phyloP scores from a whole-genome alignment of 2,329 filamentous ascomycete genomes.

The Alternaria ventricosa region DNA sequence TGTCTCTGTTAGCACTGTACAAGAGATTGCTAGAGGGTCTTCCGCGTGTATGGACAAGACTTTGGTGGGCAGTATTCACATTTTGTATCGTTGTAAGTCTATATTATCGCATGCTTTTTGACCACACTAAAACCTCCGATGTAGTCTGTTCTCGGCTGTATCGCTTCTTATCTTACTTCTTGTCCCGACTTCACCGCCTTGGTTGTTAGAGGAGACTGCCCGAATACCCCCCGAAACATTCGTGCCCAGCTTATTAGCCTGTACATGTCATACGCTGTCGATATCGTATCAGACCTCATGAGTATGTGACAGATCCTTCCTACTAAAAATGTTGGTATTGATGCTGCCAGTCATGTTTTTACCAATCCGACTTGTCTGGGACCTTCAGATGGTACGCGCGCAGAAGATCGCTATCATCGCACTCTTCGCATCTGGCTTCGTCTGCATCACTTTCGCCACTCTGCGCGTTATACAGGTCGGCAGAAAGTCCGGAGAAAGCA shows the following conservation, averaged over 20 bases:
- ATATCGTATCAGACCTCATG: slow-evolving; percentile 45
- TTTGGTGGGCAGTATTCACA: slow-evolving; percentile 47
- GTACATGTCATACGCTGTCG: slow-evolving; percentile 43
- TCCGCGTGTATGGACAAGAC: slow-evolving; percentile 29
- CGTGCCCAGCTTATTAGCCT: slow-evolving; percentile 39
- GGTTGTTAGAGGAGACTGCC: slow-evolving; percentile 41
- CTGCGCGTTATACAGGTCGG: slow-evolving; percentile 43
- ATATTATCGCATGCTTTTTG: background rate
- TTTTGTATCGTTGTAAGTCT: slow-evolving; percentile 43
- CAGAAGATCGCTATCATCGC: slow-evolving; percentile 45
- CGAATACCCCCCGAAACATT: slow-evolving; percentile 29
- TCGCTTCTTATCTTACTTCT: slow-evolving; percentile 25
- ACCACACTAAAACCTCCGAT: background rate
- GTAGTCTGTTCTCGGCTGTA: slow-evolving; percentile 46
- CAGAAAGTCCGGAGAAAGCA: slow-evolving; percentile 15
- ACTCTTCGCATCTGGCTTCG: slow-evolving; percentile 30
- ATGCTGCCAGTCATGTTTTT: slow-evolving; percentile 45
- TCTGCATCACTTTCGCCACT: slow-evolving; percentile 31
- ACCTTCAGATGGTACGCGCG: slow-evolving; percentile 39
- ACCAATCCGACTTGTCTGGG: slow-evolving; percentile 47
- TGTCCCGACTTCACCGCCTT: slow-evolving; percentile 44
- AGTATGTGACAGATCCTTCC: slow-evolving; percentile 21
- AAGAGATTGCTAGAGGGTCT: slow-evolving; percentile 44
- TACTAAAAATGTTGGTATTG: background rate
- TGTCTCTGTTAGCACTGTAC: slow-evolving; percentile 50